Evolutionary conservation across 768 basidiomycete genomes (phyloP).

Genomic region (Lactarius hengduanensis): DNA sequence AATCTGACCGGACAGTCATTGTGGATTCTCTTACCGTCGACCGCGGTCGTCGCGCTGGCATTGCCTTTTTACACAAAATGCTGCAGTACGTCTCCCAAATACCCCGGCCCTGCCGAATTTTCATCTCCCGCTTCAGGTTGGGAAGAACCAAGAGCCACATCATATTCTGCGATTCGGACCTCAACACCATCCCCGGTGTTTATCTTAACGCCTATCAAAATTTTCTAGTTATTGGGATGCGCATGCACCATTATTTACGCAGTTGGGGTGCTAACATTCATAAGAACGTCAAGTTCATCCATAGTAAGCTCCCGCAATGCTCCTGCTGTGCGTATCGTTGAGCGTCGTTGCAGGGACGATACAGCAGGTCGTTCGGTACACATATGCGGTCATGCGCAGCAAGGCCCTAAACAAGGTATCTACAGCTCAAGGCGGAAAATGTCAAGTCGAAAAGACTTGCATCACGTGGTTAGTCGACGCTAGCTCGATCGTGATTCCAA

Average conservation of each 20-base stretch:
- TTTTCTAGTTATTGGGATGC: slow-evolving; percentile 78
- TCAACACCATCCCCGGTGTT: slow-evolving; percentile 63
- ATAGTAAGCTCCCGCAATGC: slow-evolving; percentile 42
- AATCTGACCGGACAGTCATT: slow-evolving; percentile 46
- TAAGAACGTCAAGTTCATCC: slow-evolving; percentile 51
- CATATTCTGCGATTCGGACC: slow-evolving; percentile 70
- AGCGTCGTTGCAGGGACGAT: slow-evolving; percentile 50
- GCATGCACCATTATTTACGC: slow-evolving; percentile 79
- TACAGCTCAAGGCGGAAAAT: slow-evolving; percentile 39
- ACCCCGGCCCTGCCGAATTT: not conserved
- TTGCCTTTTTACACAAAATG: slow-evolving; percentile 69
- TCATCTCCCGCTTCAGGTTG: slow-evolving; percentile 43
- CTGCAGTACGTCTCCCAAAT: slow-evolving; percentile 52
- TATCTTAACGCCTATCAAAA: slow-evolving; percentile 87
- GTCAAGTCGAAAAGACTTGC: slow-evolving; percentile 48
- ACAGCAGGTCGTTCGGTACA: slow-evolving; percentile 56
- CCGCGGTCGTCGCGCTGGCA: slow-evolving; percentile 61
- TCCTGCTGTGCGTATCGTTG: not conserved
- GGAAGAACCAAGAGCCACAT: slow-evolving; percentile 74
- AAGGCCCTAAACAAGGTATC: slow-evolving; percentile 45
- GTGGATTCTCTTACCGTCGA: slow-evolving; percentile 70
- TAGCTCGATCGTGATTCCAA: slow-evolving; percentile 12
- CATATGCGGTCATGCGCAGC: slow-evolving; percentile 50
- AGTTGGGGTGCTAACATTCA: slow-evolving; percentile 51
- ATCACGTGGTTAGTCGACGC: slow-evolving; percentile 56